Percentiles rank a stretch among this genome's conserved stretches.
These are phyloP conservation scores for Penicillium janthinellum DNA, from an alignment of 2,329 filamentous ascomycete species.

Conservation along the genomic window DNA sequence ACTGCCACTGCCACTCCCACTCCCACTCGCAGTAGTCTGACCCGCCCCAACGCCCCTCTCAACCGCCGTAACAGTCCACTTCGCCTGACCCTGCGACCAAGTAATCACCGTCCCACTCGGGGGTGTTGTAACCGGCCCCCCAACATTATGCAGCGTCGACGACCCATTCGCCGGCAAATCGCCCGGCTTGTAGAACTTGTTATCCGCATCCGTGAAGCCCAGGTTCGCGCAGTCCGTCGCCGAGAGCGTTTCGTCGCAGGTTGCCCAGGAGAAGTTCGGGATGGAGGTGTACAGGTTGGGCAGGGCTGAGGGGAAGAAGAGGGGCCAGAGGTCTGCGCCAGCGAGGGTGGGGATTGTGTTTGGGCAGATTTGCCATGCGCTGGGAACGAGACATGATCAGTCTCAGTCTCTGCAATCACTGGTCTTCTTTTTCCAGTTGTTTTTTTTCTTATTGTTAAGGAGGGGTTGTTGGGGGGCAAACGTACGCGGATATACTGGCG, in stretches of 20 bases:
- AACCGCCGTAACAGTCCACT: constrained; percentile 41
- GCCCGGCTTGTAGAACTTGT: constrained; percentile 28
- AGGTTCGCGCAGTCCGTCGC: constrained; percentile 23
- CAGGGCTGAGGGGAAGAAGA: constrained; percentile 24
- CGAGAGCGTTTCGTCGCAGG: constrained; percentile 21
- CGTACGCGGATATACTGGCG: constrained; percentile 40
- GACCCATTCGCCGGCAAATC: constrained; percentile 32
- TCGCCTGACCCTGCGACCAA: constrained; percentile 36
- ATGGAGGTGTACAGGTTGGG: constrained; percentile 24
- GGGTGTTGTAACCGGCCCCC: constrained; percentile 36
- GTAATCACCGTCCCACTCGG: constrained; percentile 39
- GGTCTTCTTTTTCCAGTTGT: neutral
- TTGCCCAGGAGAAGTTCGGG: constrained; percentile 23
- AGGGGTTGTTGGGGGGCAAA: neutral
- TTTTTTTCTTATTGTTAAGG: neutral
- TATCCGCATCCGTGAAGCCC: constrained; percentile 20
- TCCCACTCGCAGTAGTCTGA: neutral
- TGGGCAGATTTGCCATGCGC: constrained; percentile 37
- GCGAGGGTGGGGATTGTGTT: constrained; percentile 29
- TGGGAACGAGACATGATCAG: too few relatives aligned
- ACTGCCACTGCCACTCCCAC: constrained; percentile 10
- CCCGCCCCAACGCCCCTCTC: constrained; percentile 24
- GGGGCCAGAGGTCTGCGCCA: constrained; percentile 21
- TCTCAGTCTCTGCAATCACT: too few relatives aligned
- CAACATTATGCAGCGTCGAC: constrained; percentile 32